Percentiles rank a stretch among this genome's conserved stretches.
These are phyloP conservation scores for Ramularia collo-cygni DNA, from an alignment of 2,329 filamentous ascomycete genomes.

Conservation along the genomic window DNA sequence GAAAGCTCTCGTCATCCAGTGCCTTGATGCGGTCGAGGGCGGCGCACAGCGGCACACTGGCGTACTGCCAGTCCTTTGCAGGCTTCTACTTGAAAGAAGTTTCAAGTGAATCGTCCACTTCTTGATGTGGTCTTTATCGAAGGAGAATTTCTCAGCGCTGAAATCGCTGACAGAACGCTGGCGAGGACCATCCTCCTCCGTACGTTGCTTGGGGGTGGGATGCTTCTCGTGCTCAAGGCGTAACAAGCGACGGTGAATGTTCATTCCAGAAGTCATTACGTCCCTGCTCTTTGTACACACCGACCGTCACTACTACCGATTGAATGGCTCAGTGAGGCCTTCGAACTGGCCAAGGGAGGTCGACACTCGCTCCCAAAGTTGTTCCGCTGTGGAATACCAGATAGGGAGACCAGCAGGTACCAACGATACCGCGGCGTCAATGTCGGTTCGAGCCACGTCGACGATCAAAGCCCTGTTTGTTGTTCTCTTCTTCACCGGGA, in stretches of 20 bases:
- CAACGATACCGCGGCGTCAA: no score
- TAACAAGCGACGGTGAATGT: constrained; percentile 24
- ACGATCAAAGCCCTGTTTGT: no score
- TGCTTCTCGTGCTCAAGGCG: constrained; percentile 20
- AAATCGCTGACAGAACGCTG: constrained; percentile 20
- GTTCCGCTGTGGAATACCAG: no score
- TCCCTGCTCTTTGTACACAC: no score
- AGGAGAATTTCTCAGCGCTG: constrained; percentile 28
- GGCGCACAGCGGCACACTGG: constrained; percentile 42
- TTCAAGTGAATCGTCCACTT: constrained; percentile 34
- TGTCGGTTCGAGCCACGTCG: no score
- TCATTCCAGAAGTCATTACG: constrained; percentile 12
- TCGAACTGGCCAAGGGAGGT: no score
- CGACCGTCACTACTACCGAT: no score
- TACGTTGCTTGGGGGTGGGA: constrained; percentile 20
- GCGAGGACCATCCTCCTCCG: no score
- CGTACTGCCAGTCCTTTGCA: constrained; percentile 34
- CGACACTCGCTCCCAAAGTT: no score
- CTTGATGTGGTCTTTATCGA: constrained; percentile 31
- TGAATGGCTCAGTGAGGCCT: no score
- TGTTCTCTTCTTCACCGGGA: no score
- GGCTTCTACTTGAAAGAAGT: constrained; percentile 29
- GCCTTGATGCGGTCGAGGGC: constrained; percentile 31
- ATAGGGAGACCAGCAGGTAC: no score
- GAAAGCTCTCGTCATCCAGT: constrained; percentile 28